Evolutionary conservation across 2,329 filamentous ascomycete genomes (phyloP), one percentile per base, ranked within the genome.

Genomic region (Apiospora koreana): DNA sequence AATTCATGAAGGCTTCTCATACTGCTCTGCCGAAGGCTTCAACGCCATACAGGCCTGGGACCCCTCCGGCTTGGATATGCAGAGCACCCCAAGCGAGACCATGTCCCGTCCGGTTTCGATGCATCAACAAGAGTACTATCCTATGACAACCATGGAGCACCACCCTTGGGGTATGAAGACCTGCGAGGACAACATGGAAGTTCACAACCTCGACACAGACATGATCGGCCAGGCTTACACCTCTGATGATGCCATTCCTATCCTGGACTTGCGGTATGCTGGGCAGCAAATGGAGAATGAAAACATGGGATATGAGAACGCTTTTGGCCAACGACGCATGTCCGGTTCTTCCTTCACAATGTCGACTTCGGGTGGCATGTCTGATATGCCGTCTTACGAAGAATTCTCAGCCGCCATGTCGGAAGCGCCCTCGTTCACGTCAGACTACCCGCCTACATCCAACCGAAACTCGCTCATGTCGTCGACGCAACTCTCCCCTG

Each of bases 321-420:
- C 81, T n/a, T 80, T 86, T 64, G 86, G 88, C 72, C 84, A 86
- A 65, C 86, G 91, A 71, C 87, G 91, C 72, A 87, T 93, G 84
- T 93, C 92, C 25, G 91, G 91, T 65, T 93, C 92, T 2, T 93
- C 92, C 1, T 92, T 93, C 76, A 92, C 91, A 48, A 87, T 93
- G 81, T 93, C 92, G 21, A 93, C 88, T 0, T 87, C 87, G 54
- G 87, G 90, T 28, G 86, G 85, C 28, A 82, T 92, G 54, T 91
- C 90, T 6, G 91, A 93, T 75, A 88, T 93, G 79, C 86, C 90
- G 67, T 89, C 90, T 4, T 93, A 92, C 77, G 91, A 94, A 70
- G 91, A 94, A 73, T 89, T 92, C 76, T 90, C 91, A 21, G 83
- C 91, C 31, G 85, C 88, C 28, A 80, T 91, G 70, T 92, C 91